Percentiles rank a stretch among this genome's conserved stretches.
These are phyloP conservation scores for Monosporozyma solicola DNA, from an alignment of 805 yeast species.

Conservation along the genomic window DNA sequence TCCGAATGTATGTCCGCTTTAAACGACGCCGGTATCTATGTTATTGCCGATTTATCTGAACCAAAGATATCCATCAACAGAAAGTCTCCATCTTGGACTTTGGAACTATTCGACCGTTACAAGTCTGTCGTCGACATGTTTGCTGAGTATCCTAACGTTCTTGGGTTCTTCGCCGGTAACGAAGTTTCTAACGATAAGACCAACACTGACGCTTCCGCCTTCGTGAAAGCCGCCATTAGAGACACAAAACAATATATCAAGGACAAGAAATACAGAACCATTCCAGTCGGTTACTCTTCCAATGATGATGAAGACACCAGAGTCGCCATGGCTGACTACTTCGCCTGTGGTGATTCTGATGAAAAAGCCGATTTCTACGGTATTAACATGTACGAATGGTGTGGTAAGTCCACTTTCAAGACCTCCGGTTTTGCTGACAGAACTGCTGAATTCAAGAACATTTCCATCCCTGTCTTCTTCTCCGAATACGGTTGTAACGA, in stretches of 20 bases:
- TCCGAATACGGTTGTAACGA: constrained; percentile 78
- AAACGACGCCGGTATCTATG: constrained; percentile 68
- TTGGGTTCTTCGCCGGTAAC: constrained; percentile 83
- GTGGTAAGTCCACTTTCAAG: constrained; percentile 53
- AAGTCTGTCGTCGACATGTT: constrained; percentile 59
- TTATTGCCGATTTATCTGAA: constrained; percentile 69
- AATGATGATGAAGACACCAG: constrained; percentile 65
- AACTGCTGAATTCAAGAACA: constrained; percentile 54
- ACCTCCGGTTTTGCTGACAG: constrained; percentile 58
- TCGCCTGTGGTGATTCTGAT: constrained; percentile 61
- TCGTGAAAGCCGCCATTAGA: constrained; percentile 76
- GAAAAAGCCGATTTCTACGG: constrained; percentile 74
- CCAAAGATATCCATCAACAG: constrained; percentile 59
- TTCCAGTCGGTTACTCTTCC: constrained; percentile 79
- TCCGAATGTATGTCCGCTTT: constrained; percentile 57
- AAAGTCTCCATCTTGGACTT: constrained; percentile 52
- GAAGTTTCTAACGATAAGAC: constrained; percentile 63
- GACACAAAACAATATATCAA: constrained; percentile 63
- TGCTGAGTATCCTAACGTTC: constrained; percentile 58
- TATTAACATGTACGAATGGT: constrained; percentile 87
- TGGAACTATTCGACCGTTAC: constrained; percentile 57
- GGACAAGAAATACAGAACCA: constrained; percentile 50
- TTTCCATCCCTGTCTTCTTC: constrained; percentile 67
- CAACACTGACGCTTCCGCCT: constrained; percentile 70
- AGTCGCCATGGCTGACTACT: constrained; percentile 61